Conservation (phyloP, 257 asterid genomes). For the Knoxia roxburghii region DNA sequence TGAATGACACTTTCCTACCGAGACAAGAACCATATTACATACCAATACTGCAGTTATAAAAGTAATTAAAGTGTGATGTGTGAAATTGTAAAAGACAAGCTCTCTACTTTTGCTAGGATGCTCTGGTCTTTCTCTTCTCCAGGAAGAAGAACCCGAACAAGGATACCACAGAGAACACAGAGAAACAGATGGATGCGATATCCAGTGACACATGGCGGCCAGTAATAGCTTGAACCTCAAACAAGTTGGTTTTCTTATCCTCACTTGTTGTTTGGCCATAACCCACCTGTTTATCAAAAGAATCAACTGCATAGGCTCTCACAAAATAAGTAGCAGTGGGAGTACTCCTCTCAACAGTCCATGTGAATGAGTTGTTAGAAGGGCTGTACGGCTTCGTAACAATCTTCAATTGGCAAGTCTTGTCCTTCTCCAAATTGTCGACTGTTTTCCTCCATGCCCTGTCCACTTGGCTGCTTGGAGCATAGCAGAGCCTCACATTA, state of each 20-base stretch:
- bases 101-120: slow-evolving; percentile 21
- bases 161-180: slow-evolving; percentile 54
- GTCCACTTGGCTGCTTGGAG: slow-evolving; percentile 69
- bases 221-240: slow-evolving; percentile 34
- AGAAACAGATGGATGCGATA: slow-evolving; percentile 55
- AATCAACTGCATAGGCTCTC: slow-evolving; percentile 45
- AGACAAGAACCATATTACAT: neutral
- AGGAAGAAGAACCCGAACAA: slow-evolving; percentile 55
- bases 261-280: slow-evolving; percentile 59
- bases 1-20: neutral
- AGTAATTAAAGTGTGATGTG: neutral
- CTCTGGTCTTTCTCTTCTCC: slow-evolving; percentile 52
- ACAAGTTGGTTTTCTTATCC: slow-evolving; percentile 40
- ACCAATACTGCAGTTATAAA: neutral
- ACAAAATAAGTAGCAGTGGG: slow-evolving; percentile 63
- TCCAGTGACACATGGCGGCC: slow-evolving; percentile 60
- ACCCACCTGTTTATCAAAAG: slow-evolving; percentile 33
- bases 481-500: slow-evolving; percentile 53
- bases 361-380: slow-evolving; percentile 34
- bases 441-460: slow-evolving; percentile 67
- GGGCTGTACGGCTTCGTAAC: slow-evolving; percentile 33
- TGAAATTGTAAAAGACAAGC: neutral
- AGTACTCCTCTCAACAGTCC: slow-evolving; percentile 36
- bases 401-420: slow-evolving; percentile 56
- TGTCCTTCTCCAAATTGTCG: slow-evolving; percentile 51